Evolutionary conservation across 2,329 filamentous ascomycete species (phyloP), one percentile per base, ranked within the genome.

Genomic region (Mycosphaerella sp.): DNA sequence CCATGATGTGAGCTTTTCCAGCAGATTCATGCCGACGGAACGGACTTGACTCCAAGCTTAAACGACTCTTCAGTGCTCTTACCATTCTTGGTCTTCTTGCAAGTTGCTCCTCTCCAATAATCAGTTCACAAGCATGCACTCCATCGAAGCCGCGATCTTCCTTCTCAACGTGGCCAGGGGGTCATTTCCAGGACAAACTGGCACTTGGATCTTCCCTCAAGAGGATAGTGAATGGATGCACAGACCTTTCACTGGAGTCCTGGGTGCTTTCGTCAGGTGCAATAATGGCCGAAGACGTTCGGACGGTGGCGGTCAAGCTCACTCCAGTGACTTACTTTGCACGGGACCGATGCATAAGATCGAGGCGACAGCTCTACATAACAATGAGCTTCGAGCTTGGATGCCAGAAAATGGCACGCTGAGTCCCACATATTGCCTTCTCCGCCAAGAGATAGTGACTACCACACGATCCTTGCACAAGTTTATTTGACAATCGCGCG

Each of bases 261-360:
- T 81, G 0, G 78, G 77, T 0, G 69, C 74, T 1, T 80, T 79
- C 60, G 73, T 72, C 36, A 80, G 78, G 3, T 76, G 66, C 25
- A 80, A 80, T 55, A 77, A 54, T 4, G 54, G 49, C 1, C 10
- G 30, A 12, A n/a, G 30, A 34, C 13, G 76, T 0, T 69, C 70
- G 1, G 62, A 68, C 9, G 72, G 69, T 2, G 68, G 59, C 2
- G 71, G 71, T 28, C 68, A 71, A 3, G 75, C 73, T 2, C 79
- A 76, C 59, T 64, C 79, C 43, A 70, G 66, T 5, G 66, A 72
- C 16, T 79, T 77, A 75, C 68, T 64, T 50, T 79, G 78, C 55
- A 62, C 54, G 0, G 69, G 69, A 63, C 2, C 67, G 70, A 61
- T 69, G 64, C 52, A 64, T 46, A 41, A 54, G 65, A 50, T 56